A percentile compares a stretch with the other conserved stretches of the same genome.
Conservation (phyloP, 2,329 filamentous ascomycete genomes). For the Penicillium expansum region DNA sequence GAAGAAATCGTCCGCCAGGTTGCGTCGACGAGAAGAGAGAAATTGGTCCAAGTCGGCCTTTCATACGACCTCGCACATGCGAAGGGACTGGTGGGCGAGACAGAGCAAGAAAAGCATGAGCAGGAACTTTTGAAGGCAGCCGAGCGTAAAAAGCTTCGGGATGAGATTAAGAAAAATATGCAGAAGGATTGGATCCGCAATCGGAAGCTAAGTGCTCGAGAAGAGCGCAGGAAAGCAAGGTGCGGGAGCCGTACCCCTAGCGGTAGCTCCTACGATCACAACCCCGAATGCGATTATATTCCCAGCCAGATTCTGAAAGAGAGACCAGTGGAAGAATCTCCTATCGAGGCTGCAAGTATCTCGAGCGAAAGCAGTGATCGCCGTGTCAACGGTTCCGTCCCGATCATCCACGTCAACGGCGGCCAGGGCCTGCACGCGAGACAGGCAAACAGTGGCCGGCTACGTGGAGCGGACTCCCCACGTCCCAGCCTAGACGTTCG, state of each 20-base stretch:
- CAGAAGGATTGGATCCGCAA: conserved; percentile 43
- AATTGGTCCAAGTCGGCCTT: conserved; percentile 56
- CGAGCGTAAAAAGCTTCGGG: conserved; percentile 37
- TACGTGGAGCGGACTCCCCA: conserved; percentile 16
- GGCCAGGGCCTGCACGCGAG: conserved; percentile 24
- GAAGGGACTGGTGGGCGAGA: conserved; percentile 43
- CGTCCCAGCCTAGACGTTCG: conserved; percentile 28
- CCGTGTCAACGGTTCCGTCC: conserved; percentile 21
- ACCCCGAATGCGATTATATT: conserved; percentile 1
- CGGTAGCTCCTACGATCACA: conserved; percentile 6
- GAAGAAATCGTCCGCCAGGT: conserved; percentile 67
- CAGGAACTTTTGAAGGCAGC: conserved; percentile 34
- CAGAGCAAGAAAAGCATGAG: conserved; percentile 34
- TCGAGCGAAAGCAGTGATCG: conserved; percentile 20
- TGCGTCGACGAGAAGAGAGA: conserved; percentile 65
- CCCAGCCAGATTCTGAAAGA: conserved; percentile 23
- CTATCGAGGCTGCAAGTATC: conserved; percentile 24
- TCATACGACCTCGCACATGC: conserved; percentile 49
- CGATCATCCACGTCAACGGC: conserved; percentile 30
- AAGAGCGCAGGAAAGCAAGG: conserved; percentile 31
- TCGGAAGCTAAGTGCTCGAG: conserved; percentile 35
- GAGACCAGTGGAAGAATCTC: conserved; percentile 26
- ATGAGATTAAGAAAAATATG: conserved; percentile 39
- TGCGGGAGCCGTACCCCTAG: conserved; percentile 18
- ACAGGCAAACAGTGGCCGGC: conserved; percentile 11